Evolutionary conservation across 352 stramenopile genomes (phyloP).

Genomic region (Hyaloperonospora brassicae): DNA sequence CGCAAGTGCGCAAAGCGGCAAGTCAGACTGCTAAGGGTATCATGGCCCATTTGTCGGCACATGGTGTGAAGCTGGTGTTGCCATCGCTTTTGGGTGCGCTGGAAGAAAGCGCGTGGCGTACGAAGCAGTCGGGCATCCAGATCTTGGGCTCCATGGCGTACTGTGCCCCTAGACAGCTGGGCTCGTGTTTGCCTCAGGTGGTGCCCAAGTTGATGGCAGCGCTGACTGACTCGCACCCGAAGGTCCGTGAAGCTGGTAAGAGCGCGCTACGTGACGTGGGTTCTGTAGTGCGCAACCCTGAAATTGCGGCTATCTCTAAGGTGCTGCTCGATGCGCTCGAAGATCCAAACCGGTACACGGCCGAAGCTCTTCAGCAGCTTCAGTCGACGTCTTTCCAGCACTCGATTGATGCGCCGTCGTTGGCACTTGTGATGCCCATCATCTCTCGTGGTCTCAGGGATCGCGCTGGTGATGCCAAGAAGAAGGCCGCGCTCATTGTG

Average conservation of each 20-base stretch:
- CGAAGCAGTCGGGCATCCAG: conserved; percentile 98
- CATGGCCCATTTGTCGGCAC: conserved; percentile 97
- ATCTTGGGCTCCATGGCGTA: conserved; percentile 96
- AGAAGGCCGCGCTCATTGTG: conserved; percentile 97
- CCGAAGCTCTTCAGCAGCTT: conserved; percentile 93
- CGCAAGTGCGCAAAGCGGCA: conserved; percentile 94
- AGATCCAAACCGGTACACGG: conserved; percentile 89
- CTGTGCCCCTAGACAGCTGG: conserved; percentile 98
- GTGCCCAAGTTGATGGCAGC: conserved; percentile 97
- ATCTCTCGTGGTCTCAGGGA: conserved; percentile 97
- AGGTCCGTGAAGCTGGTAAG: conserved; percentile 95
- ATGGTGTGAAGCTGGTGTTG: conserved; percentile 98
- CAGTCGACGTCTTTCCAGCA: conserved; percentile 98
- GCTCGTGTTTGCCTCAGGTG: conserved; percentile 96
- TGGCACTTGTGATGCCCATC: conserved; percentile 99
- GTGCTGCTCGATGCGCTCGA: conserved; percentile 93
- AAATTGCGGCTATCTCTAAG: conserved; percentile 94
- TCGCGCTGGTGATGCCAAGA: conserved; percentile 94
- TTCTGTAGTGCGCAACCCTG: conserved; percentile 97
- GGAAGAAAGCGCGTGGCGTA: conserved; percentile 92
- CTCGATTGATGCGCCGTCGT: conserved; percentile 98
- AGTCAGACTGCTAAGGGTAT: conserved; percentile 93
- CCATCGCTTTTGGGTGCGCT: conserved; percentile 94
- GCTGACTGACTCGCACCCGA: conserved; percentile 97
- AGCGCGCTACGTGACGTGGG: conserved; percentile 94